A percentile compares a stretch with the other conserved stretches of the same genome.
These are phyloP conservation scores for Seminavis robusta DNA, from an alignment of 108 stramenopile species.

Conservation along the genomic window DNA sequence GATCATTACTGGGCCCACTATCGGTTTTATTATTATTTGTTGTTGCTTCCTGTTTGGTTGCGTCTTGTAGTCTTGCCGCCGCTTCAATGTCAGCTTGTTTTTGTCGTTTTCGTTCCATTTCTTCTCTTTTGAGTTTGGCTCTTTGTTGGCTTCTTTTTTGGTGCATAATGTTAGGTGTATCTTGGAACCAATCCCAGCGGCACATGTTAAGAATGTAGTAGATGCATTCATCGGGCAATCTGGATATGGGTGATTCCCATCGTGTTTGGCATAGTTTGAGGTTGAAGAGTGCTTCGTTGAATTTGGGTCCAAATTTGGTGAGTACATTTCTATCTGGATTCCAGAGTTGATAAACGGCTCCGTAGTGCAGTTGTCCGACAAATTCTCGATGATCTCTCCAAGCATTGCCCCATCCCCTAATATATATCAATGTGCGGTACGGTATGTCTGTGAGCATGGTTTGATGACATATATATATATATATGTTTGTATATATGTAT, in stretches of 20 bases:
- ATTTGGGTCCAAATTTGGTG: slow-evolving; percentile 57
- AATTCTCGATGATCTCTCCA: slow-evolving; percentile 86
- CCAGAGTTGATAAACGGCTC: slow-evolving; percentile 78
- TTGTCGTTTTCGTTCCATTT: slow-evolving; percentile 18
- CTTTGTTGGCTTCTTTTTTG: slow-evolving; percentile 26
- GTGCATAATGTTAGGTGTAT: slow-evolving; percentile 41
- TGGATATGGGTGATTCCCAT: slow-evolving; percentile 53
- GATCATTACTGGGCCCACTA: too few relatives aligned
- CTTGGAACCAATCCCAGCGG: slow-evolving; percentile 84
- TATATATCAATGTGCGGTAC: not conserved
- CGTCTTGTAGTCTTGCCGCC: slow-evolving; percentile 14
- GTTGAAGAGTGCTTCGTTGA: slow-evolving; percentile 36
- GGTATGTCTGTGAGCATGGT: not conserved
- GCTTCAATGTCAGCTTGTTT: slow-evolving; percentile 22
- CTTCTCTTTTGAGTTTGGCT: slow-evolving; percentile 6
- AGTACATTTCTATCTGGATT: slow-evolving; percentile 56
- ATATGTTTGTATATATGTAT: not conserved
- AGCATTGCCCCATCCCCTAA: slow-evolving; percentile 74
- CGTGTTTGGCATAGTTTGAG: slow-evolving; percentile 72
- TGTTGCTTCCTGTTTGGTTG: slow-evolving; percentile 5
- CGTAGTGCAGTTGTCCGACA: slow-evolving; percentile 74
- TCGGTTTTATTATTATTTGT: not conserved
- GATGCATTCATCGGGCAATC: slow-evolving; percentile 78
- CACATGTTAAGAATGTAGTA: slow-evolving; percentile 90
- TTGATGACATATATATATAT: not conserved